phyloP scores from a whole-genome alignment of 768 basidiomycete genomes.

The Lyophyllum shimeji region DNA sequence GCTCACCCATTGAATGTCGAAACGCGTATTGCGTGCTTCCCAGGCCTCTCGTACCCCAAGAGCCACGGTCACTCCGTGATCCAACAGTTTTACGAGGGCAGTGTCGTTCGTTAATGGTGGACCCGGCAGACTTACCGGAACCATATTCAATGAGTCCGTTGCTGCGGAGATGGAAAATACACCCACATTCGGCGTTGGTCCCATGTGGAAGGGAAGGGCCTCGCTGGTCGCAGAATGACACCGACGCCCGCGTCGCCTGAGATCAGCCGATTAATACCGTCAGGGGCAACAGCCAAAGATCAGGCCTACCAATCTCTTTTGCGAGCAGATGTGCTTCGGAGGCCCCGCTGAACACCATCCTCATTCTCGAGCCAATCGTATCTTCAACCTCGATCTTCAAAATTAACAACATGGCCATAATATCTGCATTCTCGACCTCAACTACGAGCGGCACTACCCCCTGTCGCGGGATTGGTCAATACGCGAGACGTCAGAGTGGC shows the following conservation, averaged over 20 bases:
- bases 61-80: constrained; percentile 79
- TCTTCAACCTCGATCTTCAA: constrained; percentile 70
- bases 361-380: constrained; percentile 54
- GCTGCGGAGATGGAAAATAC: background rate
- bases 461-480: constrained; percentile 27
- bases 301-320: constrained; percentile 52
- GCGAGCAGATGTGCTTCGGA: constrained; percentile 68
- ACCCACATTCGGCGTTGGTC: constrained; percentile 65
- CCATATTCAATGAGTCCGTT: constrained; percentile 8
- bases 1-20: constrained; percentile 78
- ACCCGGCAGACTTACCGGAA: constrained; percentile 55
- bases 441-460: constrained; percentile 68
- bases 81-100: constrained; percentile 59
- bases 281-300: background rate
- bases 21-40: constrained; percentile 72
- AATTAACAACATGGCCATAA: constrained; percentile 67
- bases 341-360: constrained; percentile 63
- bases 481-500: background rate
- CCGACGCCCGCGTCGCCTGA: constrained; percentile 48
- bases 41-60: constrained; percentile 67
- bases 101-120: constrained; percentile 70
- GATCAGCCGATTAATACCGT: background rate
- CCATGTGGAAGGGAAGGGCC: constrained; percentile 75
- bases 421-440: constrained; percentile 66
- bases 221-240: constrained; percentile 51